A percentile compares a stretch with the other conserved stretches of the same genome.
These are phyloP conservation scores for Heliocybe sulcata DNA, from an alignment of 1,284 basidiomycete genomes.

Conservation along the genomic window DNA sequence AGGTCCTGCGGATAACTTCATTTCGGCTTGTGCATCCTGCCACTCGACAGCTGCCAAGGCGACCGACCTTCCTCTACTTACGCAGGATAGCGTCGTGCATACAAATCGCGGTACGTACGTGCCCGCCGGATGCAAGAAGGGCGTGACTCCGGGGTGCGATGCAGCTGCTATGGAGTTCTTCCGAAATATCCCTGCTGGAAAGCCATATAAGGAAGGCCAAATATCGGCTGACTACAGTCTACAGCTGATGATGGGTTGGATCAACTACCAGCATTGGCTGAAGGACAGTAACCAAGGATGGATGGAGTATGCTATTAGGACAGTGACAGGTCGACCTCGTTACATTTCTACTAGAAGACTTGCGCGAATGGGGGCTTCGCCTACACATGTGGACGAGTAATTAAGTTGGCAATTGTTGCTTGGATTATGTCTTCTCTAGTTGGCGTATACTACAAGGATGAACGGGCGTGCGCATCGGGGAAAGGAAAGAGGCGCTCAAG, in stretches of 20 bases:
- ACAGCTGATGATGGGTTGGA: background rate
- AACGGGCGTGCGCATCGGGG: no score
- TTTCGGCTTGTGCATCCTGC: background rate
- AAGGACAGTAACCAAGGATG: background rate
- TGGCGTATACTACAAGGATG: no score
- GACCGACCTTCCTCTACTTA: background rate
- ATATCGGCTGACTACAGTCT: slow-evolving; percentile 1
- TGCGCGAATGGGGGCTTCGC: background rate
- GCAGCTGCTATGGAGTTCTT: background rate
- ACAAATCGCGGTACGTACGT: background rate
- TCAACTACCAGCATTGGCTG: background rate
- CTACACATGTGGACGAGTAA: background rate
- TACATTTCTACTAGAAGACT: background rate
- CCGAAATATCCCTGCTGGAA: background rate
- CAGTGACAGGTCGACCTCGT: background rate
- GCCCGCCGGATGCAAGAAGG: background rate
- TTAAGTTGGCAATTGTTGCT: no score
- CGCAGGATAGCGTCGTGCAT: background rate
- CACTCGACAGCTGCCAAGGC: background rate
- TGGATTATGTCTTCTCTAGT: no score
- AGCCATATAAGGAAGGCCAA: background rate
- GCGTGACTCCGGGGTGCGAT: background rate
- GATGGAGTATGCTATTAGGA: background rate
- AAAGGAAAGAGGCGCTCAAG: no score
- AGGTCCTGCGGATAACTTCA: slow-evolving; percentile 2